Evolutionary conservation across 805 yeast species (phyloP), one percentile per base, ranked within the genome.

Genomic region (Kuraishia ogatae): DNA sequence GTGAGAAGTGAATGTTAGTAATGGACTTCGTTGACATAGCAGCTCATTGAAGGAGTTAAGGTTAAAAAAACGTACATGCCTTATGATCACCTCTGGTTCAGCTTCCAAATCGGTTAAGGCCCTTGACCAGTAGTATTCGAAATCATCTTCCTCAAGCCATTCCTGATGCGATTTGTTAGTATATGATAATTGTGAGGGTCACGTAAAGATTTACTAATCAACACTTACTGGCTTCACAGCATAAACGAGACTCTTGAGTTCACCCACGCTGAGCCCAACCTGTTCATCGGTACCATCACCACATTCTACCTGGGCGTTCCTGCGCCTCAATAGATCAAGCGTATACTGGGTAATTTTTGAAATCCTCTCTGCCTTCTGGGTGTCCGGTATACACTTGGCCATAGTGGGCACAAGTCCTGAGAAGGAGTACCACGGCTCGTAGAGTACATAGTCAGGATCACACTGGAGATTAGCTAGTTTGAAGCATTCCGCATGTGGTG

Each of bases 401-500:
- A 81, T 66, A 2, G 83, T 62, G 11, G 94, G 89, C 22, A 88
- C 69, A 17, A 81, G 55, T 4, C 88, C 85, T 56, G 77, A 74
- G 35, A 82, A 64, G 47, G 80, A 71, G 59, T 79, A 74, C 78
- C 84, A 78, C 17, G 85, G 84, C 53, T 77, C 73, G 47, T 64
- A 63, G 39, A 72, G 75, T 50, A 80, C 66, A 64, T 74, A 87
- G 55, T 85, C 96, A 50, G 83, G 84, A 61, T 81, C 83, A 69
- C 99, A 93, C 55, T 78, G 82, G 8, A 88, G 63, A 53, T 77
- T 72, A 61, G 87, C 72, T 50, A 76, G 66, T 23, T 82, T 80
- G 59, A 77, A 82, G 69, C 98, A 93, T 46, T 80, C 73, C 0
- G 92, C 94, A 69, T 92, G 84, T 2, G 76, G 79, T 1, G 98